Percentiles rank a stretch among this genome's conserved stretches.
Evolutionary conservation across 2,329 filamentous ascomycete genomes (phyloP).

Genomic region (Penicillium concentricum): DNA sequence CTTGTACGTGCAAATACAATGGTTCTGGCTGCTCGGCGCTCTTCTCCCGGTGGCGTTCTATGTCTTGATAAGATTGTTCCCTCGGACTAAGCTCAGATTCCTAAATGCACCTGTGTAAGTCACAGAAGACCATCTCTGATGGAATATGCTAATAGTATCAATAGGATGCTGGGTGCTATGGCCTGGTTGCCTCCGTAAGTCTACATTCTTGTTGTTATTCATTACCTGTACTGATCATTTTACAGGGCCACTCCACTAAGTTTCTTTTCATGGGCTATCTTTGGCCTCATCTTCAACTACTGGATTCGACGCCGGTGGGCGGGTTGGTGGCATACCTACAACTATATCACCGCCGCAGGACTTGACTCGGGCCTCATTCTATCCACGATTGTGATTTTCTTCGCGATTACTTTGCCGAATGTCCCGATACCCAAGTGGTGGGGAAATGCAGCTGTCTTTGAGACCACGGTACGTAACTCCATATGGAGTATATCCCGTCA

Average conservation of each 20-base stretch:
- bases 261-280: slow-evolving; percentile 65
- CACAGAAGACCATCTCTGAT: not conserved
- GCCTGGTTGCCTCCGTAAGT: slow-evolving; percentile 47
- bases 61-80: slow-evolving; percentile 57
- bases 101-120: slow-evolving; percentile 56
- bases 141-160: not conserved
- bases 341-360: slow-evolving; percentile 41
- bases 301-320: slow-evolving; percentile 32
- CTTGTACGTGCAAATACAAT: slow-evolving; percentile 63
- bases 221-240: not conserved
- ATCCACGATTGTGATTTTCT: slow-evolving; percentile 65
- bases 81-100: slow-evolving; percentile 60
- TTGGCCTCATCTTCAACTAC: slow-evolving; percentile 45
- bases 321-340: slow-evolving; percentile 44
- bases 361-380: slow-evolving; percentile 58
- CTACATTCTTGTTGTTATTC: slow-evolving; percentile 18
- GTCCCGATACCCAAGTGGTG: slow-evolving; percentile 60
- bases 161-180: slow-evolving; percentile 29
- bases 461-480: slow-evolving; percentile 20
- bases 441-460: slow-evolving; percentile 40
- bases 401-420: slow-evolving; percentile 61
- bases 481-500: not conserved
- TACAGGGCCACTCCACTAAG: slow-evolving; percentile 59
- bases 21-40: slow-evolving; percentile 67
- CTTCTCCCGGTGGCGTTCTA: slow-evolving; percentile 59